Base-by-base conservation (phyloP, 345 rosid genomes). In the Populus simonii region DNA sequence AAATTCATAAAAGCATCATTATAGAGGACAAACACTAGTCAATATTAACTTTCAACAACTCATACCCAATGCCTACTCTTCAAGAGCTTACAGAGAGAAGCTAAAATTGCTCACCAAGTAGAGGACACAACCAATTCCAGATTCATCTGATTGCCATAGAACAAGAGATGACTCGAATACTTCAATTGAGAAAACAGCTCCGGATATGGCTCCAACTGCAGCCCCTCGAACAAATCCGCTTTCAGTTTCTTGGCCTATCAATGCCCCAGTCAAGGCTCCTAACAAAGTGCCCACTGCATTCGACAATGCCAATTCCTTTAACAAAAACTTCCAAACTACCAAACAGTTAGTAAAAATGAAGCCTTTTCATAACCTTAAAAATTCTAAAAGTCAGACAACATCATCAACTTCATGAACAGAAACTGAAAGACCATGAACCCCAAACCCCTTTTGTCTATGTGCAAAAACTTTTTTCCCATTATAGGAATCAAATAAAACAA, bases 191-290 rank as follows among this genome's bases (percentile, higher is more conserved):
- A 91, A 96, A 86, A 96, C 99, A 72, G 99, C 99, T 74, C 99
- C 99, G 36, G 99, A 96, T 69, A 96, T 96, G 29, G 99, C 99
- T 51, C 99, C 99, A 68, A 96, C 89, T 1, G 98, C 98, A 5
- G 99, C 98, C 57, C 99, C 99, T 80, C 99, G 79, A 69, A 96
- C 88, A 75, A 96, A 96, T 18, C 99, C 99, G 83, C 98, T 96
- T 80, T 96, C 99, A 2, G 99, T 96, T 83, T 96, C 99, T 86
- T 96, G 99, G 66, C 99, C 99, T 69, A 96, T 96, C 83, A 96
- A 83, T 83, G 99, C 99, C 74, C 99, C 99, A 7, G 99, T 96
- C 88, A 96, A 82, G 79, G 98, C 98, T 41, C 99, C 99, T 75
- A 96, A 90, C 86, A 96, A 87, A 74, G 98, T 94, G 16, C 99